Evolutionary conservation across 2,329 filamentous ascomycete species (phyloP).

Genomic region (Phaeoacremonium minimum): DNA sequence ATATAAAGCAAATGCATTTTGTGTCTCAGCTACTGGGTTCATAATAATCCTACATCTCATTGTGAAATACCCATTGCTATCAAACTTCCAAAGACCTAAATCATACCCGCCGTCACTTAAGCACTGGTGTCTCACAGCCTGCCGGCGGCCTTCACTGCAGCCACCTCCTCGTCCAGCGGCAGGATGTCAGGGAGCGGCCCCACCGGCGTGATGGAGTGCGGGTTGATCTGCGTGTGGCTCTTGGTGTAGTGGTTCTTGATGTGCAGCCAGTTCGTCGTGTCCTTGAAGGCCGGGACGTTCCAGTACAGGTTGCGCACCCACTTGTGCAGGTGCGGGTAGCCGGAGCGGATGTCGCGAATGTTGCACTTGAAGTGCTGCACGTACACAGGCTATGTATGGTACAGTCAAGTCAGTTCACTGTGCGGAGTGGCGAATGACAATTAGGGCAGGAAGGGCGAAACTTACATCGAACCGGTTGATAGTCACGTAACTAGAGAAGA

Average conservation of each 20-base stretch:
- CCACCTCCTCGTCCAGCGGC: constrained; percentile 72
- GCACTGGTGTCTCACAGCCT: constrained; percentile 4
- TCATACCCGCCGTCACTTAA: too few relatives aligned
- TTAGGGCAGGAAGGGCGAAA: too few relatives aligned
- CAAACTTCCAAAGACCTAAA: neutral
- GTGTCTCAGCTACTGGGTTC: too few relatives aligned
- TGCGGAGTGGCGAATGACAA: too few relatives aligned
- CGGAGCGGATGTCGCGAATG: constrained; percentile 75
- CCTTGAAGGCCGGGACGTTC: constrained; percentile 70
- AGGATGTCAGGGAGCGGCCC: constrained; percentile 83
- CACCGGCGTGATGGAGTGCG: constrained; percentile 71
- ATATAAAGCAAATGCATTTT: too few relatives aligned
- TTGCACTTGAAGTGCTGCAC: constrained; percentile 90
- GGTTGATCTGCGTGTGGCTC: constrained; percentile 64
- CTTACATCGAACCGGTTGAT: constrained; percentile 65
- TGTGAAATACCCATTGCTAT: neutral
- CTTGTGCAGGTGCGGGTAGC: constrained; percentile 74
- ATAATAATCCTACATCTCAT: too few relatives aligned
- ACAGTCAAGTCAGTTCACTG: too few relatives aligned
- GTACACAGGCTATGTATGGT: constrained; percentile 61
- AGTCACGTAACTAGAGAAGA: too few relatives aligned
- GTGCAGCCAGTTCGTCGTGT: constrained; percentile 89
- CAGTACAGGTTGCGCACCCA: constrained; percentile 87
- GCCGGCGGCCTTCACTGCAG: constrained; percentile 36
- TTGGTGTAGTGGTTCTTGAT: constrained; percentile 76